Percentiles rank a stretch among this genome's conserved stretches.
Conservation (phyloP, 2,329 filamentous ascomycete genomes). For the Alternaria sp. region DNA sequence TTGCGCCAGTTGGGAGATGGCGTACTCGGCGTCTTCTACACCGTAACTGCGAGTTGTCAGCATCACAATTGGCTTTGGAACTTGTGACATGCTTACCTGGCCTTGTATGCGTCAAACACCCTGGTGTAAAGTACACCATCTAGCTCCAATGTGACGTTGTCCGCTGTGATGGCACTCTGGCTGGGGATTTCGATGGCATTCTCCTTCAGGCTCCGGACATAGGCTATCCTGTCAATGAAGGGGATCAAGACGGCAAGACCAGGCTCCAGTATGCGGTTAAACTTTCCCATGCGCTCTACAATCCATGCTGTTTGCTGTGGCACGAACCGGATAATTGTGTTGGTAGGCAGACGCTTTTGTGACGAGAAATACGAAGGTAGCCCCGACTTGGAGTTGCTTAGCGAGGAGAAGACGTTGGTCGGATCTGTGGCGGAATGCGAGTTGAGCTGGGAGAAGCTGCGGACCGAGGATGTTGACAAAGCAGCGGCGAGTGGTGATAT, state of each 20-base stretch:
- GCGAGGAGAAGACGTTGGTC: slow-evolving; percentile 41
- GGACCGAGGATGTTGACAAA: slow-evolving; percentile 28
- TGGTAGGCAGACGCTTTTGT: slow-evolving; percentile 76
- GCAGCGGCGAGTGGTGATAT: slow-evolving; percentile 33
- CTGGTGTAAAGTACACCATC: slow-evolving; percentile 95
- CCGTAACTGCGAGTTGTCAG: slow-evolving; percentile 73
- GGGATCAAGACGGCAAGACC: slow-evolving; percentile 89
- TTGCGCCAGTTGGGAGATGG: slow-evolving; percentile 96
- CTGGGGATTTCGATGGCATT: slow-evolving; percentile 95
- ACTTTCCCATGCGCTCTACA: slow-evolving; percentile 99
- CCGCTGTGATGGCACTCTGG: slow-evolving; percentile 96
- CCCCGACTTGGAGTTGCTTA: slow-evolving; percentile 42
- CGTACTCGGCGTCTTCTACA: slow-evolving; percentile 98
- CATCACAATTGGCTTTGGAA: not conserved
- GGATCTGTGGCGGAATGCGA: slow-evolving; percentile 39
- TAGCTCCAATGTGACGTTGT: slow-evolving; percentile 96
- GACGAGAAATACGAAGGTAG: slow-evolving; percentile 81
- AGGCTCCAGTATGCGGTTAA: slow-evolving; percentile 89
- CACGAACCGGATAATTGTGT: slow-evolving; percentile 94
- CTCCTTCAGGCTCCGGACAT: slow-evolving; percentile 98
- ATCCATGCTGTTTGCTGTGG: slow-evolving; percentile 99
- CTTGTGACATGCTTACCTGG: slow-evolving; percentile 67
- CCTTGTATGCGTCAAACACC: slow-evolving; percentile 98
- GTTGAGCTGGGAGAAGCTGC: slow-evolving; percentile 46
- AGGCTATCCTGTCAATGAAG: slow-evolving; percentile 93